Conservation (phyloP, 2,329 filamentous ascomycete genomes). For the Cladosporium sp. region DNA sequence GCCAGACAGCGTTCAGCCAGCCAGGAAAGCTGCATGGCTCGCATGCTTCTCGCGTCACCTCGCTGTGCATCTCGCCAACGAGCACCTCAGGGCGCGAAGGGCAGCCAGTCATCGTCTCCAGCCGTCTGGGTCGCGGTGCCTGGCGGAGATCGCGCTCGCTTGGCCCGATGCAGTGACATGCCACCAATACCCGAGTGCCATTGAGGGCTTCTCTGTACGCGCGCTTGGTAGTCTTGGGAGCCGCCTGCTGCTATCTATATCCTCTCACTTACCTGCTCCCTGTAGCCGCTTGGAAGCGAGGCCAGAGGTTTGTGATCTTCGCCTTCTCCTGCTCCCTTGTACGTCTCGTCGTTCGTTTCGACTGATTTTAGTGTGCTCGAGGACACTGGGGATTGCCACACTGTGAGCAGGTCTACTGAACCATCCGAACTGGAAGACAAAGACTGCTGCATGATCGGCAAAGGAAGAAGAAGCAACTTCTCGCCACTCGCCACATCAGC, state of each 20-base stretch:
- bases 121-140: conserved; percentile 11
- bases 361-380: not conserved
- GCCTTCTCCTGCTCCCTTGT: not conserved
- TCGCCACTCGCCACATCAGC: not conserved
- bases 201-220: conserved; percentile 19
- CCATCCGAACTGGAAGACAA: not conserved
- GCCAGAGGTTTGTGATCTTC: conserved; percentile 15
- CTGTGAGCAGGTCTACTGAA: conserved; percentile 1
- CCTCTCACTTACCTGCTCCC: conserved; percentile 2
- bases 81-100: conserved; percentile 16
- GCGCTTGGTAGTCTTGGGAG: conserved; percentile 18
- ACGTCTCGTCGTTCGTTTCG: conserved; percentile 15
- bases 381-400: not conserved
- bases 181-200: conserved; percentile 10
- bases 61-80: conserved; percentile 5
- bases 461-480: not conserved
- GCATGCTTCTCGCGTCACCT: conserved; percentile 6
- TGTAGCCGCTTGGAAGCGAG: conserved; percentile 14
- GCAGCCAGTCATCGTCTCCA: conserved; percentile 20
- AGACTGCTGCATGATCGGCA: conserved; percentile 5
- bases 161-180: conserved; percentile 18
- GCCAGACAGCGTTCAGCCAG: conserved; percentile 1
- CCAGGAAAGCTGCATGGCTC: conserved; percentile 4
- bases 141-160: conserved; percentile 20
- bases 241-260: conserved; percentile 6